Evolutionary conservation across 768 basidiomycete genomes (phyloP).

Genomic region (Cystofilobasidium capitatum): DNA sequence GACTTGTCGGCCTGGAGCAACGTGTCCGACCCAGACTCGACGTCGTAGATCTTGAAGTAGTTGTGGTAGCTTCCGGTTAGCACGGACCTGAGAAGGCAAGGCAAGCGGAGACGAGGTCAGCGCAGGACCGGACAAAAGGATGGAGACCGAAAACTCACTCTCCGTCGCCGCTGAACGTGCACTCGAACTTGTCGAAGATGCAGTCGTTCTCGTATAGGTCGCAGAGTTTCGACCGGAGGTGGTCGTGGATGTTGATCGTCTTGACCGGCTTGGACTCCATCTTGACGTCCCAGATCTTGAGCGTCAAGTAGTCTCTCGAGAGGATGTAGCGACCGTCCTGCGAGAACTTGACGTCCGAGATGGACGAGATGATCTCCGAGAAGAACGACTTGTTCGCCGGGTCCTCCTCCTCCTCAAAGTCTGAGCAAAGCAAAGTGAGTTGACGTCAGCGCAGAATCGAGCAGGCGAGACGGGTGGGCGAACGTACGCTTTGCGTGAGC

Average conservation of each 20-base stretch:
- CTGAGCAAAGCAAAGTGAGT: constrained; percentile 43
- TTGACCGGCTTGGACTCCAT: constrained; percentile 95
- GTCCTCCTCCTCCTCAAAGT: constrained; percentile 98
- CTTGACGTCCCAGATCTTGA: constrained; percentile 99
- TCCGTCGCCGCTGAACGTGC: constrained; percentile 96
- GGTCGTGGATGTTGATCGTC: constrained; percentile 97
- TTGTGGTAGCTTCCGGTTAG: constrained; percentile 99
- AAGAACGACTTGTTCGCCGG: constrained; percentile 96
- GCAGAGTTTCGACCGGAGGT: constrained; percentile 91
- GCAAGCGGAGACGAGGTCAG: constrained; percentile 3
- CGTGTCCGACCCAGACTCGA: constrained; percentile 58
- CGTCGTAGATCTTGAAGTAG: constrained; percentile 99
- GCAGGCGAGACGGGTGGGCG: neutral
- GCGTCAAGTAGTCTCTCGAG: constrained; percentile 88
- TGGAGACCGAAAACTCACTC: constrained; percentile 44
- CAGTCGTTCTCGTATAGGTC: constrained; percentile 99
- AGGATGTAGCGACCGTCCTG: constrained; percentile 94
- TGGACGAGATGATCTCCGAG: constrained; percentile 98
- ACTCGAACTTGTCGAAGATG: constrained; percentile 99
- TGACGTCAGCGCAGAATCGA: neutral
- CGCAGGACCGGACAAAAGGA: neutral
- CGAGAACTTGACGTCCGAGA: constrained; percentile 99
- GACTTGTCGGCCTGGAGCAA: constrained; percentile 98
- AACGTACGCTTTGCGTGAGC: constrained; percentile 84
- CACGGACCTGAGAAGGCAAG: constrained; percentile 57